Evolutionary conservation across 2,329 filamentous ascomycete genomes (phyloP).

Genomic region (Aspergillus hiratsukae): DNA sequence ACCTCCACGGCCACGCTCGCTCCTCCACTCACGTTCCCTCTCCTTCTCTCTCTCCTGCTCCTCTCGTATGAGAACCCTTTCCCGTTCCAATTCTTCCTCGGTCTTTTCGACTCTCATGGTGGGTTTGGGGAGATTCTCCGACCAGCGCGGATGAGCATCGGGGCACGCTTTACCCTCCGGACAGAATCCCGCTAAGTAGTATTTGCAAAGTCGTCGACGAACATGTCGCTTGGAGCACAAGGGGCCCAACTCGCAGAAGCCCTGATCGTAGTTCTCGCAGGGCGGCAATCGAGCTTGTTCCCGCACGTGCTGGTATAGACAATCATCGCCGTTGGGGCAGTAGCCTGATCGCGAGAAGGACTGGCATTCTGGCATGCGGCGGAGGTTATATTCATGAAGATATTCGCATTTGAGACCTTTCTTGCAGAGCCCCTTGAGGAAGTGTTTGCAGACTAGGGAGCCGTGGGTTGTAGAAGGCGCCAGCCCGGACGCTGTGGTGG

Average conservation of each 20-base stretch:
- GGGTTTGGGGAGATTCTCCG: constrained; percentile 58
- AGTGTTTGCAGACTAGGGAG: constrained; percentile 93
- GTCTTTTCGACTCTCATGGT: constrained; percentile 65
- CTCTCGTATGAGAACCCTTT: constrained; percentile 52
- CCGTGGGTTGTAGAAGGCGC: constrained; percentile 39
- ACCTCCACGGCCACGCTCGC: constrained; percentile 48
- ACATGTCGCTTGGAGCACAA: constrained; percentile 86
- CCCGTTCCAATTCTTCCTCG: constrained; percentile 62
- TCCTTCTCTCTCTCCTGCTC: constrained; percentile 56
- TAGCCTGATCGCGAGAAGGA: constrained; percentile 92
- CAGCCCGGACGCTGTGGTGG: constrained; percentile 39
- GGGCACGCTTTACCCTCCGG: constrained; percentile 74
- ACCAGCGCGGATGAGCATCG: constrained; percentile 76
- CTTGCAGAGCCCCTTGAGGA: constrained; percentile 94
- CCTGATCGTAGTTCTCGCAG: constrained; percentile 88
- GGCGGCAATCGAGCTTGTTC: constrained; percentile 72
- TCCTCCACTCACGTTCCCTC: constrained; percentile 50
- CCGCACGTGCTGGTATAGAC: constrained; percentile 85
- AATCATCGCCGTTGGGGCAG: constrained; percentile 96
- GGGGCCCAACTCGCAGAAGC: constrained; percentile 89
- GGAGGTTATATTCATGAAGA: constrained; percentile 95
- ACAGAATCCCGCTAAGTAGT: constrained; percentile 91
- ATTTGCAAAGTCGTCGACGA: constrained; percentile 72
- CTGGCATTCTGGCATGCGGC: constrained; percentile 97
- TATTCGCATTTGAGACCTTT: constrained; percentile 97